Base-by-base conservation (phyloP, 2,329 filamentous ascomycete genomes). In the Hansfordia pulvinata region DNA sequence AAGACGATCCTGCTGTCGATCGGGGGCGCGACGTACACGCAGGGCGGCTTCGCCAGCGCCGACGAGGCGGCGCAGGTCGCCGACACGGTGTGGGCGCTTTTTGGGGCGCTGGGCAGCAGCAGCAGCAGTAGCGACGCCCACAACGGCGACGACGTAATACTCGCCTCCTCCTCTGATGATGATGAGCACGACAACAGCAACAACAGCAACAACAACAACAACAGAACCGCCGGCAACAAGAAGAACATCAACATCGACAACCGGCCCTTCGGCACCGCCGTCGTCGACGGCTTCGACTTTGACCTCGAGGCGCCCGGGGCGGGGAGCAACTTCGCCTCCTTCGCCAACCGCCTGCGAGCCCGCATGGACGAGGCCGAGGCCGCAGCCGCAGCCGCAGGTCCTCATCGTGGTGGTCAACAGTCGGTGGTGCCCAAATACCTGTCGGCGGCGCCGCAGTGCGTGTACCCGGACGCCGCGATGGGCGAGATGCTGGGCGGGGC, bases 1-100 rank as follows among this genome's bases (percentile, higher is more conserved):
- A 83, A 82, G 50, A 80, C 74, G 3, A 71, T 83, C 33, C 45
- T 81, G 24, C 58, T 83, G 9, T 82, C 76, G 5, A 58, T 84
- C 23, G 77, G 76, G 10, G 76, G 78, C 17, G 67, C 68, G 3
- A 73, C 70, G 3, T 77, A 79, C 44, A 68, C 55, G 12, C 70
- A 78, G 45, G 72, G 69, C 14, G 73, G 71, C 19, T 76, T 78
- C 52, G 39, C 49, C 27, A 61, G 58, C 13, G 35, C 55, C 4
- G 36, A 47, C 2, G 62, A 54, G 3, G 73, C 73, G n/a, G 44
- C 55, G 13, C 42, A 52, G 4, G 64, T 63, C 9, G 77, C 76
- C 0, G 53, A 76, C 32, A 56, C 65, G 18, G 51, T 83, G 30
- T 83, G 77, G 77, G 56, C 64, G 26, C 76, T 70, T 38, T 82